Percentiles rank a stretch among this genome's conserved stretches.
Conservation (phyloP, 2,329 filamentous ascomycete genomes). For the Trichoderma hamatum region DNA sequence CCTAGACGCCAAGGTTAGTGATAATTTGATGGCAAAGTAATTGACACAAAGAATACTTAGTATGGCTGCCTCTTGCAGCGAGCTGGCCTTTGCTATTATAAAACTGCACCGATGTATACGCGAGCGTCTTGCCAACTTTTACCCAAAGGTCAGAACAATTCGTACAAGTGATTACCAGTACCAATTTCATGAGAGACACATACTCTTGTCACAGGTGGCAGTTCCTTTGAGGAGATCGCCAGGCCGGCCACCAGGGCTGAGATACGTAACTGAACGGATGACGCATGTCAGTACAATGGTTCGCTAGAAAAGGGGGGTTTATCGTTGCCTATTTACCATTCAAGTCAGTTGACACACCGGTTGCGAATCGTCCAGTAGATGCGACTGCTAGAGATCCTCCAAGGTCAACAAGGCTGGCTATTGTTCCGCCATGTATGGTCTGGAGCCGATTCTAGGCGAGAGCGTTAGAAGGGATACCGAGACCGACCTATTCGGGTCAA, state of each 20-base stretch:
- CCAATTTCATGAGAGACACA: conserved; percentile 24
- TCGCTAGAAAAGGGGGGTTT: not conserved
- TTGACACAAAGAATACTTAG: conserved; percentile 54
- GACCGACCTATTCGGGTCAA: not conserved
- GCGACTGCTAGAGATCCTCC: conserved; percentile 68
- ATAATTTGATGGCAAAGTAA: not conserved
- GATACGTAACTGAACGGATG: conserved; percentile 58
- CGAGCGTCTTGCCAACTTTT: conserved; percentile 64
- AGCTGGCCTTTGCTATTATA: conserved; percentile 61
- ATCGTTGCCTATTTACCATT: conserved; percentile 50
- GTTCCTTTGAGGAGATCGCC: conserved; percentile 60
- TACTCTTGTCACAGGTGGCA: conserved; percentile 65
- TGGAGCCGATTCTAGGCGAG: conserved; percentile 68
- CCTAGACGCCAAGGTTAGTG: conserved; percentile 35
- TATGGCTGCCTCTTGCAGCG: conserved; percentile 65
- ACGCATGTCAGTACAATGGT: conserved; percentile 16
- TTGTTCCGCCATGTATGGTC: conserved; percentile 77
- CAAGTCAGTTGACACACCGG: conserved; percentile 66
- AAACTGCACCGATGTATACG: conserved; percentile 64
- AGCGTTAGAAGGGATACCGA: not conserved
- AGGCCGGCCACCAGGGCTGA: conserved; percentile 59
- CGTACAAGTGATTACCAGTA: too few species aligned
- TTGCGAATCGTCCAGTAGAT: conserved; percentile 64
- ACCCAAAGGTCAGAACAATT: conserved; percentile 24
- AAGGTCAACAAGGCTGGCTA: conserved; percentile 73